phyloP scores from a whole-genome alignment of 352 stramenopile species.

The Globisporangium paroecandrum region DNA sequence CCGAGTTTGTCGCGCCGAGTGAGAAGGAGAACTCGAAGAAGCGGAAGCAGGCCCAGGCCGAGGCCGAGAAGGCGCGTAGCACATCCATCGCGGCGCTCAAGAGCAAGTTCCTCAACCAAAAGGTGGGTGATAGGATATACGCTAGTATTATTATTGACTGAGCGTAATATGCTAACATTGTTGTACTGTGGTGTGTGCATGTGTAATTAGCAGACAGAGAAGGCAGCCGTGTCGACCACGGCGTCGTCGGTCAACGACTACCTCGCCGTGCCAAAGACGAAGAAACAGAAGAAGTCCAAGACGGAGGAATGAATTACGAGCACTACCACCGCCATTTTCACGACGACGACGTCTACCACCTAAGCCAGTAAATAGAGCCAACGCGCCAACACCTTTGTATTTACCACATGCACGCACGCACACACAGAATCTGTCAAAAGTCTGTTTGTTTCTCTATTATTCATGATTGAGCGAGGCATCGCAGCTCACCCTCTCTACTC shows the following conservation, averaged over 20 bases:
- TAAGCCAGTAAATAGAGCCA: conserved; percentile 6
- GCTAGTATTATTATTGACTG: background rate
- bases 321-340: background rate
- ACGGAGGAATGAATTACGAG: conserved; percentile 13
- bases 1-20: conserved; percentile 68
- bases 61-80: conserved; percentile 45
- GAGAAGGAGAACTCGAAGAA: conserved; percentile 80
- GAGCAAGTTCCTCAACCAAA: conserved; percentile 78
- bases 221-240: conserved; percentile 24
- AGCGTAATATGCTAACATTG: background rate
- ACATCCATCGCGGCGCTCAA: conserved; percentile 71
- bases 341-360: background rate
- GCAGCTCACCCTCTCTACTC: background rate
- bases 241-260: conserved; percentile 58
- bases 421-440: background rate
- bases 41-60: conserved; percentile 50
- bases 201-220: conserved; percentile 27
- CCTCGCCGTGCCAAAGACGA: conserved; percentile 49
- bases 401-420: background rate
- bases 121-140: conserved; percentile 32
- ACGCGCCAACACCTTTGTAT: conserved; percentile 2
- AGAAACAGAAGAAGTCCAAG: conserved; percentile 61
- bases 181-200: background rate
- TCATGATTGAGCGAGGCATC: background rate
- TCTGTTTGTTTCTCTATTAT: conserved; percentile 4